Evolutionary conservation across 345 rosid genomes (phyloP).

Genomic region (Raphanus sativus): DNA sequence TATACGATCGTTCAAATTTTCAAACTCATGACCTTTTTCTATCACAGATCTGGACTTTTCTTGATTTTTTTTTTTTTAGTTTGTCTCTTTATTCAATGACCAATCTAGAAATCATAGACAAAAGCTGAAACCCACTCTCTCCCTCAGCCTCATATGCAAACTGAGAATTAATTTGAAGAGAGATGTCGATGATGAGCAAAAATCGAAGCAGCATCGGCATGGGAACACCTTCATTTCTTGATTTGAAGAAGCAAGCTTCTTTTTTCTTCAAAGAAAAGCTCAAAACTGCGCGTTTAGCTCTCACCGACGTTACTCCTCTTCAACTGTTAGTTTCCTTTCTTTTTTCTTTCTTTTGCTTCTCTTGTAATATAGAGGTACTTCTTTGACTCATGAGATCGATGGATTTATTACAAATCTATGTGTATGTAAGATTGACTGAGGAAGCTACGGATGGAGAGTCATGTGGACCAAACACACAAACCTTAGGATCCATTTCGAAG

Average conservation of each 20-base stretch:
- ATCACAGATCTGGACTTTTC: slow-evolving; percentile 35
- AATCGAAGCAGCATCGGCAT: slow-evolving; percentile 42
- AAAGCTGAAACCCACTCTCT: background rate
- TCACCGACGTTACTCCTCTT: slow-evolving; percentile 82
- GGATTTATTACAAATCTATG: background rate
- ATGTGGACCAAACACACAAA: slow-evolving; percentile 62
- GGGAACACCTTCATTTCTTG: slow-evolving; percentile 61
- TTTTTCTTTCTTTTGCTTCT: background rate
- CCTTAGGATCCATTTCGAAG: slow-evolving; percentile 70
- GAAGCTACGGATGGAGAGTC: slow-evolving; percentile 72
- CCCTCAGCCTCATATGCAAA: background rate
- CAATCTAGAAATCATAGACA: slow-evolving; percentile 1
- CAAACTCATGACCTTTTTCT: slow-evolving; percentile 15
- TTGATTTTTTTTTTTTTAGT: background rate
- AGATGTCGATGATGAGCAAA: slow-evolving; percentile 61
- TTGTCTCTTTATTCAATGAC: background rate
- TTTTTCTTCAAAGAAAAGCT: slow-evolving; percentile 92
- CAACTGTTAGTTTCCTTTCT: slow-evolving; percentile 32
- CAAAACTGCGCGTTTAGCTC: slow-evolving; percentile 82
- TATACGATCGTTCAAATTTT: slow-evolving; percentile 21
- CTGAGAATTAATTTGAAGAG: background rate
- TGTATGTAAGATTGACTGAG: slow-evolving; percentile 63
- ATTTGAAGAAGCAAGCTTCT: slow-evolving; percentile 86
- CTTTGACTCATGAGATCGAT: background rate
- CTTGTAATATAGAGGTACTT: background rate